phyloP scores from a whole-genome alignment of 495 filamentous ascomycete genomes.

The Penicillium simplicissimum region DNA sequence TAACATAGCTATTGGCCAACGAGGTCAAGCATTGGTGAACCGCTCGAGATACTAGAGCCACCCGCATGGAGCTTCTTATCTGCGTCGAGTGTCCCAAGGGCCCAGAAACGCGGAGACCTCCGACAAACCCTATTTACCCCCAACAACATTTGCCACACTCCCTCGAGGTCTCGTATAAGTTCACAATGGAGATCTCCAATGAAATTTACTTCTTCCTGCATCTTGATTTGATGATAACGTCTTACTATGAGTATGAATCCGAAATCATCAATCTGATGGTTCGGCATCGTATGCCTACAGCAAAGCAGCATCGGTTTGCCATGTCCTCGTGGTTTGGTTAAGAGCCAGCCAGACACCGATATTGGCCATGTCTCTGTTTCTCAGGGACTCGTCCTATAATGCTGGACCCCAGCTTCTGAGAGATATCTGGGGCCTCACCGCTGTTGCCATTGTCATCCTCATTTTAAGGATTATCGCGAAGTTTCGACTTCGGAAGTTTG shows the following conservation, averaged over 20 bases:
- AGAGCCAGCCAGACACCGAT: background rate
- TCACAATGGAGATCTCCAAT: conserved; percentile 23
- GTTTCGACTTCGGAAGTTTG: conserved; percentile 27
- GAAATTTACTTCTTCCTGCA: background rate
- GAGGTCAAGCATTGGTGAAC: conserved; percentile 7
- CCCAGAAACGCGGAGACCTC: conserved; percentile 19
- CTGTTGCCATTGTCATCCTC: conserved; percentile 20
- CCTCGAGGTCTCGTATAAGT: conserved; percentile 5
- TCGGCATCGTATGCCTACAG: background rate
- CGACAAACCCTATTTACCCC: conserved; percentile 17
- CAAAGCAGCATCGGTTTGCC: background rate
- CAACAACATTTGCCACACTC: background rate
- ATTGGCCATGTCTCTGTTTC: conserved; percentile 17
- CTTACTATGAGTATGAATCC: conserved; percentile 10
- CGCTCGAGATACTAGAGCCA: background rate
- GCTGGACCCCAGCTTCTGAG: conserved; percentile 22
- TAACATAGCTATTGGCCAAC: conserved; percentile 10
- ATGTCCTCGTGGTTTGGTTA: background rate
- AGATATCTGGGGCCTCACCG: conserved; percentile 32
- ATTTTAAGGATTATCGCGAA: conserved; percentile 29
- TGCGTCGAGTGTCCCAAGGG: conserved; percentile 1
- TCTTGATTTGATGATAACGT: conserved; percentile 12
- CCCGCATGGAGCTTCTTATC: conserved; percentile 11
- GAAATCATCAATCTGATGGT: conserved; percentile 11
- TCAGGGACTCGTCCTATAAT: conserved; percentile 8